Base-by-base conservation (phyloP, 2,329 filamentous ascomycete genomes). In the Cladophialophora psammophila region DNA sequence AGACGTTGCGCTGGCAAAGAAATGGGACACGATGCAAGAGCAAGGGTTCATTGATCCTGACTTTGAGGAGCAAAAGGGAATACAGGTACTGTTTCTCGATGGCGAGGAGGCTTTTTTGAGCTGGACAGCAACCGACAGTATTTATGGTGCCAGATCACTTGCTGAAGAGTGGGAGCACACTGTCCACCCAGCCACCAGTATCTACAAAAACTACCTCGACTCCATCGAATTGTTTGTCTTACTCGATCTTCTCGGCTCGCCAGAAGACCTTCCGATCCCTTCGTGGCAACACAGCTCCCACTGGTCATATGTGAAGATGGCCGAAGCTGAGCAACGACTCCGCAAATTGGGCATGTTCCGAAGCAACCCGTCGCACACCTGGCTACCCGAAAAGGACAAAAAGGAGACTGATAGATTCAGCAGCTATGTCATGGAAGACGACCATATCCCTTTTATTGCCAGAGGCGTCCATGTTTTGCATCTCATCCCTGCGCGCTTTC, bases 211-310 rank as follows among this genome's bases (percentile, higher is more conserved):
- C 0, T 88, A 89, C 0, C 82, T 98, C 1, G 86, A 89, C 35
- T 89, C 92, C 40, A 97, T 98, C 75, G 90, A 89, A 63, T 85
- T 98, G 10, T 97, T 98, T 76, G 84, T 98, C 8, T 87, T 98
- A n/a, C 86, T 98, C 35, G 95, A 98, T 77, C 85, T 98, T 8
- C 87, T 98, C 0, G 95, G 95, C 8, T 69, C 69, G 12, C 81
- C 87, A 0, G 80, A 86, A 10, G 78, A 87, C 50, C 93, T 94
- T 0, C 80, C 74, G 0, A 85, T 99, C 1, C 93, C 93, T 0
- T 96, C 92, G 0, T 97, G 94, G 80, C 97, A 96, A 77, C 85
- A 89, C 66, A 91, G 90, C 1, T 97, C 94, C 0, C 94, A 98
- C 77, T 97, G 94, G 94, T 93, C 94, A 0, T 98, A 98, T 78